These are phyloP conservation scores for Dacryopinax spathularia DNA, from an alignment of 768 basidiomycete species.

Conservation along the genomic window DNA sequence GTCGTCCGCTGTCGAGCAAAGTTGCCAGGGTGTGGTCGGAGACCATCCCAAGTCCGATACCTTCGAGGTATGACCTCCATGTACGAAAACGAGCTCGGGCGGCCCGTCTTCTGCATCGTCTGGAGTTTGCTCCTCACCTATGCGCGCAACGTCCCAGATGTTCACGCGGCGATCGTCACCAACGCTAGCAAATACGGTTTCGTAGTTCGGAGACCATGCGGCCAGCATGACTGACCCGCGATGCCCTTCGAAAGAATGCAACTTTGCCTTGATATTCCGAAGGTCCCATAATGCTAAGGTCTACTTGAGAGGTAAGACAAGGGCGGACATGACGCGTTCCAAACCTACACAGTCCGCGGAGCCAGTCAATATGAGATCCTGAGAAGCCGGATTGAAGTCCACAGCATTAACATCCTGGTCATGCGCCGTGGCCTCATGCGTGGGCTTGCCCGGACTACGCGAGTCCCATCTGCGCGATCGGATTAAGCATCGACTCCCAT, in stretches of 20 bases:
- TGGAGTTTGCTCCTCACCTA: constrained; percentile 91
- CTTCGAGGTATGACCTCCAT: constrained; percentile 83
- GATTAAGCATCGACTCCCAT: not conserved
- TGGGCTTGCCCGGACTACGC: constrained; percentile 53
- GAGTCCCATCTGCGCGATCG: constrained; percentile 70
- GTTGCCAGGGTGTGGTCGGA: constrained; percentile 28
- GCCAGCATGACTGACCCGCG: constrained; percentile 89
- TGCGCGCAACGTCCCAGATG: constrained; percentile 83
- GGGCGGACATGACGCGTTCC: no score
- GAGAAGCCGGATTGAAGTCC: constrained; percentile 70
- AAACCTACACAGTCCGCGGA: constrained; percentile 82
- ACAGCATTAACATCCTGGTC: constrained; percentile 83
- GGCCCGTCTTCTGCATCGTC: constrained; percentile 98
- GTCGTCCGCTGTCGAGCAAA: constrained; percentile 61
- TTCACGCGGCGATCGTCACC: constrained; percentile 88
- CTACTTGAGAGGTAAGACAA: constrained; percentile 28
- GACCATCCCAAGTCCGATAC: constrained; percentile 95
- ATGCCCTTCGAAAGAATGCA: constrained; percentile 88
- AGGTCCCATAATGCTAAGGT: constrained; percentile 81
- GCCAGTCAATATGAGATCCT: constrained; percentile 73
- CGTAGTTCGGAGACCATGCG: constrained; percentile 87
- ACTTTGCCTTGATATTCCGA: constrained; percentile 46
- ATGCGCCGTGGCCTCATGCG: constrained; percentile 66
- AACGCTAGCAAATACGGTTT: constrained; percentile 86
- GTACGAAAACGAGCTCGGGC: constrained; percentile 88